Evolutionary conservation across 495 filamentous ascomycete genomes (phyloP).

Genomic region (Xylaria venustula): DNA sequence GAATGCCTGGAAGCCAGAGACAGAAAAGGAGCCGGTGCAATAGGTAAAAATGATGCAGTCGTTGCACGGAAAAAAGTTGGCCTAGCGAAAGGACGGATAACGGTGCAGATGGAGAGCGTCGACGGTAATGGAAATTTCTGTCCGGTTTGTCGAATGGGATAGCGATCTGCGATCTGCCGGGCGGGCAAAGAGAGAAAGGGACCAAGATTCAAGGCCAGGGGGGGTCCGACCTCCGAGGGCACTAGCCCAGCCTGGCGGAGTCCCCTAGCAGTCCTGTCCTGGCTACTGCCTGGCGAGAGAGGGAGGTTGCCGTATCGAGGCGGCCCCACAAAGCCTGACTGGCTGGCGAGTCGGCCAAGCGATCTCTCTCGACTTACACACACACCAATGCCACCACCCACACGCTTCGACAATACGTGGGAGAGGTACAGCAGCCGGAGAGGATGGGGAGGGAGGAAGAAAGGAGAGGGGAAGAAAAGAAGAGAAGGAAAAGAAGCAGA

Average conservation of each 20-base stretch:
- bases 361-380: constrained; percentile 1
- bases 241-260: constrained; percentile 2
- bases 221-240: neutral
- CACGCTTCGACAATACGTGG: neutral
- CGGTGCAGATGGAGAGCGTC: neutral
- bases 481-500: neutral
- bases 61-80: neutral
- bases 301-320: neutral
- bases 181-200: neutral
- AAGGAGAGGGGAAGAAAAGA: neutral
- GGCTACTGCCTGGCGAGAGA: neutral
- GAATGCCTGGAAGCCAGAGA: neutral
- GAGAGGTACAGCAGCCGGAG: neutral
- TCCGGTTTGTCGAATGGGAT: neutral
- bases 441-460: neutral
- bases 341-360: neutral
- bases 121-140: neutral
- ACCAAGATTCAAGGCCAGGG: neutral
- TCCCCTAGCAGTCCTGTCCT: no score
- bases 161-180: constrained; percentile 12
- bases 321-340: constrained; percentile 3
- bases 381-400: constrained; percentile 5
- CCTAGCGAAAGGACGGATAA: neutral
- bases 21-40: neutral
- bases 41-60: neutral